A percentile compares a stretch with the other conserved stretches of the same genome.
Conservation (phyloP, 2,329 filamentous ascomycete species). For the Pyrenochaeta sp. region DNA sequence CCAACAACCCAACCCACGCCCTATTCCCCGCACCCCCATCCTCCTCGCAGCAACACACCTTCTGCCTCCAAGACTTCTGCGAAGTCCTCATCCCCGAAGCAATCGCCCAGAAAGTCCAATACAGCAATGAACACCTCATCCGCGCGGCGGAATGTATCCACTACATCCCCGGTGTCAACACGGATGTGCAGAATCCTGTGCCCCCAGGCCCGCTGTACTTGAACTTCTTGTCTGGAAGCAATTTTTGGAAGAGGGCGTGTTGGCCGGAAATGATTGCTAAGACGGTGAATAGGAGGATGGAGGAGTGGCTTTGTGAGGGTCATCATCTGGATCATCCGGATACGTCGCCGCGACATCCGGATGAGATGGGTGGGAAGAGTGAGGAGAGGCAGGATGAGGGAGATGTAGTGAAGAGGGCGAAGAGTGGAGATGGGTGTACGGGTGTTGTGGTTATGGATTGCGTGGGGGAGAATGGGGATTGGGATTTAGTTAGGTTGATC, state of each 20-base stretch:
- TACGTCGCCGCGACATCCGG: slow-evolving; percentile 10
- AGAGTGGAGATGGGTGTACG: slow-evolving; percentile 70
- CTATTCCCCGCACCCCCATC: slow-evolving; percentile 65
- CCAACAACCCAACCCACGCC: slow-evolving; percentile 85
- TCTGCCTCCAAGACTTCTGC: slow-evolving; percentile 95
- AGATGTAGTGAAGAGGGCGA: slow-evolving; percentile 56
- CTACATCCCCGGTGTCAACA: slow-evolving; percentile 52
- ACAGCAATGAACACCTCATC: slow-evolving; percentile 77
- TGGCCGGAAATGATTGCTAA: slow-evolving; percentile 94
- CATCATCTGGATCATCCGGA: slow-evolving; percentile 52
- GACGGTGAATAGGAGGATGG: slow-evolving; percentile 82
- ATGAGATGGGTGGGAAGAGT: slow-evolving; percentile 25
- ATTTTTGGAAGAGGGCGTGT: slow-evolving; percentile 90
- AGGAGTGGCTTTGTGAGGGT: slow-evolving; percentile 64
- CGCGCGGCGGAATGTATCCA: slow-evolving; percentile 62
- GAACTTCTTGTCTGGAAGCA: slow-evolving; percentile 90
- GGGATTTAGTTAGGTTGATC: slow-evolving; percentile 87
- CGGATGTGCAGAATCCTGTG: slow-evolving; percentile 50
- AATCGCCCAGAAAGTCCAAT: slow-evolving; percentile 81
- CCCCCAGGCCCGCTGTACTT: slow-evolving; percentile 74
- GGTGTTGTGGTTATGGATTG: slow-evolving; percentile 93
- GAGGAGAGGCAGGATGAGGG: slow-evolving; percentile 26
- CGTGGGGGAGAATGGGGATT: slow-evolving; percentile 87
- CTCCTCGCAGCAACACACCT: slow-evolving; percentile 30
- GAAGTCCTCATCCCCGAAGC: slow-evolving; percentile 78